Evolutionary conservation across 306 rosid genomes (phyloP).

Genomic region (Cicer chorassanicum): DNA sequence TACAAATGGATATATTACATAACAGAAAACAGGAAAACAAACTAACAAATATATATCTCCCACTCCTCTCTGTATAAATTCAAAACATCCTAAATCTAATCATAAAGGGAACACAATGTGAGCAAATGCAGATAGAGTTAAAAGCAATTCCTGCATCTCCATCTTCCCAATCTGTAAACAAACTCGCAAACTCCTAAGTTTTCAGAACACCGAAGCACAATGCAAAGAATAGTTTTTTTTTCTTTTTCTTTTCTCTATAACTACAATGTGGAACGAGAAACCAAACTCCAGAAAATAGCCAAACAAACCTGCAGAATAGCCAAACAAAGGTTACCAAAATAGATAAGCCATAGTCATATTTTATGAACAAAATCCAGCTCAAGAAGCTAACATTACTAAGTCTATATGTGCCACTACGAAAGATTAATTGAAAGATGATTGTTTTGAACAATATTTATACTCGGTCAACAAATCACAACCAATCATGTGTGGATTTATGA

Average conservation of each 20-base stretch:
- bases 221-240: constrained; percentile 26
- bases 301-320: constrained; percentile 50
- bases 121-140: constrained; percentile 49
- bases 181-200: constrained; percentile 17
- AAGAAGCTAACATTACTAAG: neutral
- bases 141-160: constrained; percentile 49
- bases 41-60: neutral
- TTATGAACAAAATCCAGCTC: constrained; percentile 3
- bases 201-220: constrained; percentile 32
- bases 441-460: too few species aligned
- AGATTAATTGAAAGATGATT: too few species aligned
- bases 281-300: constrained; percentile 33
- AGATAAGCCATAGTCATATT: neutral
- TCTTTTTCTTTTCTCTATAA: constrained; percentile 5
- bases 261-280: neutral
- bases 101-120: constrained; percentile 37
- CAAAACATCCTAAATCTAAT: constrained; percentile 34
- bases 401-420: too few species aligned
- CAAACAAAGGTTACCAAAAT: constrained; percentile 1
- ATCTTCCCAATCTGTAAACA: constrained; percentile 45
- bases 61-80: constrained; percentile 43
- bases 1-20: constrained; percentile 39
- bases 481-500: too few species aligned
- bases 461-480: too few species aligned
- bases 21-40: constrained; percentile 29